Evolutionary conservation across 2,329 filamentous ascomycete species (phyloP), one percentile per base, ranked within the genome.

Genomic region (Sclerotinia nivalis): DNA sequence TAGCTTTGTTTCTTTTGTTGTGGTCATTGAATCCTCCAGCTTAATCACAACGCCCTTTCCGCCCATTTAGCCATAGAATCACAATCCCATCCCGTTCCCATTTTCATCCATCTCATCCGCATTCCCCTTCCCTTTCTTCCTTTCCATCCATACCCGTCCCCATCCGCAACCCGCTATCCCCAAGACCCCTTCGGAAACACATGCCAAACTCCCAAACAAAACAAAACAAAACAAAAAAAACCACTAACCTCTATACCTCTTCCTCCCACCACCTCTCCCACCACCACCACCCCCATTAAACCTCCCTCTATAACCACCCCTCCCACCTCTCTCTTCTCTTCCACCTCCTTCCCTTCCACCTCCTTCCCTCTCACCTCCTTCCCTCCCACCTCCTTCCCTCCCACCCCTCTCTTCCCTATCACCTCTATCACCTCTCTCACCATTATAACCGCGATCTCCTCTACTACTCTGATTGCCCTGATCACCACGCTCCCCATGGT

Each of bases 241-340:
- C 12, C 15, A 55, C 59, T 75, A 79, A 94, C 93, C 93, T 91
- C 92, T 86, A 78, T 89, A 91, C 78, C 93, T 87, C 77, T 91
- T 86, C 82, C 96, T 97, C 80, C 91, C 89, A 76, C 87, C 88
- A 79, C 89, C 81, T 71, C 86, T 83, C 70, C 86, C 83, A 71
- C 77, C 75, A 28, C 75, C 72, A n/a, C 76, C 75, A 50, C 60
- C 45, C 1, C 60, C 50, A 68, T 69, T 77, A 75, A 40, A 77
- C 74, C 28, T 75, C 74, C 73, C 78, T 74, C 54, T 75, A 80
- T 72, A 86, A 59, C 54, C 52, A 45, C 66, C 56, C 34, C 47
- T 52, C 0, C 49, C 61, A 8, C 60, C 60, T 54, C 66, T 54
- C 47, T 68, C 66, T n/a, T 37, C 34, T 10, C 31, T 37, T 31